A percentile compares a stretch with the other conserved stretches of the same genome.
Conservation (phyloP, 2,329 filamentous ascomycete genomes). For the Cercospora janseana region DNA sequence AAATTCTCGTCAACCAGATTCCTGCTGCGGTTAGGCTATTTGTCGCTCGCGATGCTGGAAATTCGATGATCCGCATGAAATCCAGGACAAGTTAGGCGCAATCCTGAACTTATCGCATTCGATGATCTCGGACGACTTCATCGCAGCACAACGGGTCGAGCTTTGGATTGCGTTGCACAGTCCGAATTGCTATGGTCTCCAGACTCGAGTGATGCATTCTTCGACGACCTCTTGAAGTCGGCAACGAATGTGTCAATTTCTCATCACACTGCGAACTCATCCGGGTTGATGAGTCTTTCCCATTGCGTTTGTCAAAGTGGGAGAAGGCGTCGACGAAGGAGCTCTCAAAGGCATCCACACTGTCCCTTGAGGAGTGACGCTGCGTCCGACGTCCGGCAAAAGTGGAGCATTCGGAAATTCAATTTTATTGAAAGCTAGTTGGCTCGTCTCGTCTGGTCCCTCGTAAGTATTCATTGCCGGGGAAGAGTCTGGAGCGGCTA, state of each 20-base stretch:
- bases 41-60: too few species aligned
- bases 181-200: too few species aligned
- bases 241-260: neutral
- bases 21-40: too few species aligned
- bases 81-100: too few species aligned
- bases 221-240: too few species aligned
- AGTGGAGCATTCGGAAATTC: slow-evolving; percentile 9
- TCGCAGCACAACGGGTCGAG: too few species aligned
- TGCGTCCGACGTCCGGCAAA: slow-evolving; percentile 8
- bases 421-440: slow-evolving; percentile 9
- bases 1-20: too few species aligned
- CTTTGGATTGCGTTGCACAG: too few species aligned
- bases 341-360: slow-evolving; percentile 12
- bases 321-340: neutral
- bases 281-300: neutral
- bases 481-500: neutral
- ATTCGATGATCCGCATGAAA: too few species aligned
- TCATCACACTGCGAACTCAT: neutral
- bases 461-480: neutral
- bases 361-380: slow-evolving; percentile 5
- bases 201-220: too few species aligned
- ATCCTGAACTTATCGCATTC: too few species aligned
- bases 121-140: too few species aligned
- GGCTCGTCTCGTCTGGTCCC: neutral
- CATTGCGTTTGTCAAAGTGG: neutral